A percentile compares a stretch with the other conserved stretches of the same genome.
These are phyloP conservation scores for Calocera cornea DNA, from an alignment of 768 basidiomycete species.

Conservation along the genomic window DNA sequence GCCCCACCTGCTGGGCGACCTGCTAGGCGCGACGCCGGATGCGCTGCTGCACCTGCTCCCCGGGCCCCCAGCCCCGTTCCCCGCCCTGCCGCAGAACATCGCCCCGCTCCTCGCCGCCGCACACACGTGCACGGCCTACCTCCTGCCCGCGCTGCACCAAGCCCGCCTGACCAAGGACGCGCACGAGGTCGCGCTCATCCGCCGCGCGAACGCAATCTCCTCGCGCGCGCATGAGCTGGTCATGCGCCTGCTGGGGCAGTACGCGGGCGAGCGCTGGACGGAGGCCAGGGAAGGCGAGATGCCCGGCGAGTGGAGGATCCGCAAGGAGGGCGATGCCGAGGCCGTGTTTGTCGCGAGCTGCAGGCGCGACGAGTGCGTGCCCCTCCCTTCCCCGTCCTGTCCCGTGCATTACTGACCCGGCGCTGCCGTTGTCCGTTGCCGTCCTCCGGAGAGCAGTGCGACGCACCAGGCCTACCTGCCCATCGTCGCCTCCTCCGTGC, in stretches of 20 bases:
- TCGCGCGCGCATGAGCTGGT: conserved; percentile 81
- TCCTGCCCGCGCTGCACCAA: conserved; percentile 64
- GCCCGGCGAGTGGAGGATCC: conserved; percentile 75
- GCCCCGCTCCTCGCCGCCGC: conserved; percentile 25
- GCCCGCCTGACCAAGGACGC: conserved; percentile 67
- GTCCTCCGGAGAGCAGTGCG: conserved; percentile 50
- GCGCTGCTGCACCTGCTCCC: conserved; percentile 59
- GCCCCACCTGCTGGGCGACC: conserved; percentile 33
- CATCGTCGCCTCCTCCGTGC: conserved; percentile 74
- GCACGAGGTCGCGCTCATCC: conserved; percentile 60
- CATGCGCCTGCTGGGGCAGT: conserved; percentile 77
- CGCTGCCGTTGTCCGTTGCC: no score
- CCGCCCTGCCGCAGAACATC: conserved; percentile 34
- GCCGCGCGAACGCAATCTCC: conserved; percentile 71
- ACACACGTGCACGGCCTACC: conserved; percentile 35
- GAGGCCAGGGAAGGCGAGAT: conserved; percentile 33
- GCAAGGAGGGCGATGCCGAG: conserved; percentile 87
- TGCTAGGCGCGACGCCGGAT: conserved; percentile 34
- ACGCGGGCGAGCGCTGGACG: conserved; percentile 34
- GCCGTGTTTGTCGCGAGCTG: conserved; percentile 87
- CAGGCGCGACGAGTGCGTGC: conserved; percentile 64
- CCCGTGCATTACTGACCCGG: background rate
- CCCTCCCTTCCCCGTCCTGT: background rate
- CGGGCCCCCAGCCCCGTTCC: conserved; percentile 37
- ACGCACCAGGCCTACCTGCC: conserved; percentile 84